Conservation (phyloP, 192 early-diverging fungal species). For the Podila clonocystis region DNA sequence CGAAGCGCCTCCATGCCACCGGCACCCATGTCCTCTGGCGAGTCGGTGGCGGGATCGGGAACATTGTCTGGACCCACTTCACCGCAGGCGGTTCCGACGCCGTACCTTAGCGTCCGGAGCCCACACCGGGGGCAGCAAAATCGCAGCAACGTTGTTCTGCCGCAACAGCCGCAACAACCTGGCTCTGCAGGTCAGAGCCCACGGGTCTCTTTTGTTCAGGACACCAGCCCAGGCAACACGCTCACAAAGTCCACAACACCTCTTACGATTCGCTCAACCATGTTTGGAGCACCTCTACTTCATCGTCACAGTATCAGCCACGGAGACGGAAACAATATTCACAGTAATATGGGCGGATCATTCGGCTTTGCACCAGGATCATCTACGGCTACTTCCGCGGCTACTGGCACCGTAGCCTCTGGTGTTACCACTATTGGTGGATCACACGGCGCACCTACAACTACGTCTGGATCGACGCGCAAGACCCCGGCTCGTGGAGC, state of each 20-base stretch:
- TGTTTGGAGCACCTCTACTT: constrained; percentile 2
- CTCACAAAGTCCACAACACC: not conserved
- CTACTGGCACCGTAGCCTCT: not conserved
- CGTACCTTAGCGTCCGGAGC: constrained; percentile 3
- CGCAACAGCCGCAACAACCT: not conserved
- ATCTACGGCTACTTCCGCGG: constrained; percentile 1
- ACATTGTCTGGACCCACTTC: not conserved
- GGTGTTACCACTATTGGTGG: not conserved
- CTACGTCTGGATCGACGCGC: not conserved
- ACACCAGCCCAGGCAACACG: not conserved
- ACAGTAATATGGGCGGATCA: not conserved
- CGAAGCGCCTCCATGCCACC: constrained; percentile 8
- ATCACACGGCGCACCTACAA: not conserved
- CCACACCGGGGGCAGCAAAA: not conserved
- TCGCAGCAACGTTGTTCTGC: not conserved
- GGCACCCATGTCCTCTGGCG: not conserved
- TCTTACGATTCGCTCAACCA: constrained; percentile 1
- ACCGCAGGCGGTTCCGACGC: not conserved
- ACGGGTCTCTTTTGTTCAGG: not conserved
- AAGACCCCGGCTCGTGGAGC: constrained; percentile 12
- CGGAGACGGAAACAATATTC: not conserved
- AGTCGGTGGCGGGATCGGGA: not conserved
- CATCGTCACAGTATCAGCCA: constrained; percentile 8
- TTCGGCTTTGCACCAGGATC: not conserved
- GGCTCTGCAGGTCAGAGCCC: constrained; percentile 3